Evolutionary conservation across 352 stramenopile genomes (phyloP).

Genomic region (Pythium brachiatum): DNA sequence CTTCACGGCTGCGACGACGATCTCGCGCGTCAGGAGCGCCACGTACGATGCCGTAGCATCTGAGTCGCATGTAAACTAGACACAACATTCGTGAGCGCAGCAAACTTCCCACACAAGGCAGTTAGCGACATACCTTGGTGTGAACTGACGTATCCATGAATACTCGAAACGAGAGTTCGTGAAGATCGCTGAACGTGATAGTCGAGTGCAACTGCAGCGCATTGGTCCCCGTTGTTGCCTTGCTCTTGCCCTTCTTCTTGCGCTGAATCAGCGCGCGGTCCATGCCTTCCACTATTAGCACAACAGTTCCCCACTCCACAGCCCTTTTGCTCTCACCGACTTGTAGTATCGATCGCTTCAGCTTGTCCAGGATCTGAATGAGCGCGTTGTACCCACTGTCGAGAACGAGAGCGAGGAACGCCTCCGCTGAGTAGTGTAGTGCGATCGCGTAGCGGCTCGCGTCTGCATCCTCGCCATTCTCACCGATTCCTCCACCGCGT

Average conservation of each 20-base stretch:
- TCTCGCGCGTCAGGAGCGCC: slow-evolving; percentile 51
- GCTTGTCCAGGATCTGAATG: slow-evolving; percentile 28
- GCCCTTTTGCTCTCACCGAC: slow-evolving; percentile 19
- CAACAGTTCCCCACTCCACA: slow-evolving; percentile 17
- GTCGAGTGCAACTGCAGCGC: background rate
- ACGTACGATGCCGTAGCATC: slow-evolving; percentile 55
- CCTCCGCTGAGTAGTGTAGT: slow-evolving; percentile 26
- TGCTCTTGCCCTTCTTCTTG: slow-evolving; percentile 36
- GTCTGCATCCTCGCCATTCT: background rate
- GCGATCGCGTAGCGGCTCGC: slow-evolving; percentile 16
- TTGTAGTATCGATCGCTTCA: slow-evolving; percentile 22
- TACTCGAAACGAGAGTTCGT: slow-evolving; percentile 61
- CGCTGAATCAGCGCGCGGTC: slow-evolving; percentile 48
- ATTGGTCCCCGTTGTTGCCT: background rate
- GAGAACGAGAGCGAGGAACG: slow-evolving; percentile 41
- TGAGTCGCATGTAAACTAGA: slow-evolving; percentile 50
- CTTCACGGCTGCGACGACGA: slow-evolving; percentile 41
- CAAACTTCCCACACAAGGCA: background rate
- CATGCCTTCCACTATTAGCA: slow-evolving; percentile 63
- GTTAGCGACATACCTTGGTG: slow-evolving; percentile 34
- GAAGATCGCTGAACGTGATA: slow-evolving; percentile 53
- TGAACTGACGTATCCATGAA: slow-evolving; percentile 59
- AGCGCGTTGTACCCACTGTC: slow-evolving; percentile 38
- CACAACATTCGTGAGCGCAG: background rate
- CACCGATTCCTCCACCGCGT: background rate